phyloP scores from a whole-genome alignment of 345 rosid genomes.

The Populus euphratica region DNA sequence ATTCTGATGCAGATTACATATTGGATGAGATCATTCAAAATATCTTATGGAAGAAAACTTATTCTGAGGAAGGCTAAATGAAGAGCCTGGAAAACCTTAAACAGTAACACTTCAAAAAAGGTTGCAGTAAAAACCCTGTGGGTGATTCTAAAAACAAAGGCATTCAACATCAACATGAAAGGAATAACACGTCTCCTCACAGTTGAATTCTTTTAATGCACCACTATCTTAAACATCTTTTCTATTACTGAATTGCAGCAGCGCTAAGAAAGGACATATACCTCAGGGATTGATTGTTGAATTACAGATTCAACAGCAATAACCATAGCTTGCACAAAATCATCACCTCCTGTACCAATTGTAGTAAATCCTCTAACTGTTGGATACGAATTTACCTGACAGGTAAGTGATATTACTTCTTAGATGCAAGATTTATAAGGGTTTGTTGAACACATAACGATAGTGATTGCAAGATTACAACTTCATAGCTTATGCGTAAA shows the following conservation, averaged over 20 bases:
- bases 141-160: neutral
- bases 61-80: neutral
- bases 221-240: neutral
- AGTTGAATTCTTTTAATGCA: neutral
- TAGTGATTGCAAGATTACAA: neutral
- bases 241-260: conserved; percentile 3
- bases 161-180: neutral
- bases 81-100: neutral
- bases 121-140: neutral
- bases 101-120: neutral
- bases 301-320: conserved; percentile 96
- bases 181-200: neutral
- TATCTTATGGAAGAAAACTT: neutral
- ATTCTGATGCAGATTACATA: neutral
- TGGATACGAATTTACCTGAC: conserved; percentile 87
- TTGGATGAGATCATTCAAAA: neutral
- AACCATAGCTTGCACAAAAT: conserved; percentile 94
- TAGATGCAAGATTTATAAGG: neutral
- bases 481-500: neutral
- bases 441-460: neutral
- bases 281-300: conserved; percentile 83
- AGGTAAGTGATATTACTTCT: conserved; percentile 13
- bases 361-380: conserved; percentile 94
- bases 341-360: conserved; percentile 96
- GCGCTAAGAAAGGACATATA: conserved; percentile 18